Percentiles rank a stretch among this genome's conserved stretches.
These are phyloP conservation scores for Hortaea werneckii DNA, from an alignment of 2,329 filamentous ascomycete species.

Conservation along the genomic window DNA sequence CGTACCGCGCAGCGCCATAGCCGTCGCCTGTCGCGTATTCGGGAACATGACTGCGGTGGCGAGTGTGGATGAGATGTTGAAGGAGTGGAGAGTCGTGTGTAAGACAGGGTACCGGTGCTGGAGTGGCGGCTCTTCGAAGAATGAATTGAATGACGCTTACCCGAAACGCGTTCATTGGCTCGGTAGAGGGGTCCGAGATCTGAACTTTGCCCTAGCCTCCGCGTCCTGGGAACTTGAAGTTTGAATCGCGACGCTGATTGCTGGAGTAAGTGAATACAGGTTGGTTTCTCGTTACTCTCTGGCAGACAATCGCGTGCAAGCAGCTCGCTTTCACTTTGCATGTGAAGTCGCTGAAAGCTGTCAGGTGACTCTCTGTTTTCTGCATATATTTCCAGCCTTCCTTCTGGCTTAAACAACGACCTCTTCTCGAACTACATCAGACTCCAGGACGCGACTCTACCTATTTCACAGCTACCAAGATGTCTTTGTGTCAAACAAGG, in stretches of 20 bases:
- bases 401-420: too few species aligned
- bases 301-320: too few species aligned
- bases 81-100: not conserved
- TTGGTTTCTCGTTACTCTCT: too few species aligned
- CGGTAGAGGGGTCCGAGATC: not conserved
- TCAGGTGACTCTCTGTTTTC: not conserved
- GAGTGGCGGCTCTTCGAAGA: not conserved
- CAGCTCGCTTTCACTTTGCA: not conserved
- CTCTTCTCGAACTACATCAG: too few species aligned
- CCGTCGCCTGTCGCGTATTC: slow-evolving; percentile 40
- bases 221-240: not conserved
- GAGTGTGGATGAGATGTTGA: too few species aligned
- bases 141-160: not conserved
- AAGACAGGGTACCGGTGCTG: not conserved
- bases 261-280: not conserved
- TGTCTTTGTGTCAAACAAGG: slow-evolving; percentile 83
- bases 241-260: not conserved
- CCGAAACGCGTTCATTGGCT: not conserved
- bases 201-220: not conserved
- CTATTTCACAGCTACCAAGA: slow-evolving; percentile 27
- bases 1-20: slow-evolving; percentile 47
- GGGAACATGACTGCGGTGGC: slow-evolving; percentile 36
- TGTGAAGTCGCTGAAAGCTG: not conserved
- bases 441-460: too few species aligned
- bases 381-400: too few species aligned